Base-by-base conservation (phyloP, 306 rosid species). In the Vigna hirtella region DNA sequence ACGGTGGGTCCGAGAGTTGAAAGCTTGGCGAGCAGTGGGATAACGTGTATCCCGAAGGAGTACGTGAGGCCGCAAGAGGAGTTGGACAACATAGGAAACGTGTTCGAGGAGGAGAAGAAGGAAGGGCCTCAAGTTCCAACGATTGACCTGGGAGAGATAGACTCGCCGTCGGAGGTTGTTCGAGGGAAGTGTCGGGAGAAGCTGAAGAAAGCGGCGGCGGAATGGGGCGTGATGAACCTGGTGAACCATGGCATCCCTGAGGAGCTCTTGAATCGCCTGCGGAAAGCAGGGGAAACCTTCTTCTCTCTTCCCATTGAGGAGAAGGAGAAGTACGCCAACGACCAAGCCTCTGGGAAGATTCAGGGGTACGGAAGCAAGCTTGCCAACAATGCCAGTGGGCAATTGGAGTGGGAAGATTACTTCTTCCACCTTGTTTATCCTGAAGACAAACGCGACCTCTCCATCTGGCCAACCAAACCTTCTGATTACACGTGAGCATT, bases 341-440 rank as follows among this genome's bases (percentile, higher is more conserved):
- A 91, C 0, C 97, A 89, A 40, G 83, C 7, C 0, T 36, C 81
- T 0, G 95, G 95, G 0, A 86, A 84, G 43, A 82, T 93, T 71
- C 97, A 93, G 77, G 98, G 98, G 9, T 93, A 93, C n/a, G 98
- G 98, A 9, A 93, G 98, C 87, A 93, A 93, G 74, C 88, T 93
- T 0, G 97, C 98, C 0, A 93, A 93, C 71, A 91, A 85, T 75
- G 87, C 89, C 0, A 81, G 91, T 40, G 98, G 98, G 0, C 90
- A 83, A 62, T 93, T 91, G 4, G 98, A 93, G 73, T 91, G 98
- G 98, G 92, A 91, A 69, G 98, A 93, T 68, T 93, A 91, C 65
- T 93, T 91, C 78, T 93, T 93, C 85, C 98, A 93, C 70, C 88
- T 85, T 34, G 38, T 72, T 14, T 89, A 53, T 65, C 98, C 98